Conservation (phyloP, 768 basidiomycete genomes). For the Lentinula detonsa region DNA sequence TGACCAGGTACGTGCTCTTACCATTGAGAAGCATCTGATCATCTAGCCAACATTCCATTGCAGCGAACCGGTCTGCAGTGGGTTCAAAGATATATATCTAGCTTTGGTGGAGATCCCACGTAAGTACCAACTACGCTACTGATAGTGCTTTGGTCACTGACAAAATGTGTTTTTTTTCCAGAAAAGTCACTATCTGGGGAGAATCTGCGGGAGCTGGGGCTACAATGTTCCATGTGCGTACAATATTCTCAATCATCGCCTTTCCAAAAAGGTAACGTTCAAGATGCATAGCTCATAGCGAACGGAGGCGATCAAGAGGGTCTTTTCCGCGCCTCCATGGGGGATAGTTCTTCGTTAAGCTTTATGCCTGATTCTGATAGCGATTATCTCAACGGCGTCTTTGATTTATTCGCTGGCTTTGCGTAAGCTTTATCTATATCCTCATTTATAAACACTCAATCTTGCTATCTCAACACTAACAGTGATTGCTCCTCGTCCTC, state of each 20-base stretch:
- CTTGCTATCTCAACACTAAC: conserved; percentile 14
- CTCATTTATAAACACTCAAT: not conserved
- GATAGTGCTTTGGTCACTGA: not conserved
- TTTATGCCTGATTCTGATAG: conserved; percentile 26
- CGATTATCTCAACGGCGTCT: conserved; percentile 28
- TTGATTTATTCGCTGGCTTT: conserved; percentile 25
- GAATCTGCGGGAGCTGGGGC: conserved; percentile 21
- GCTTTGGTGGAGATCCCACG: conserved; percentile 1
- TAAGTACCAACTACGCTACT: not conserved
- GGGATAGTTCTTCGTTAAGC: conserved; percentile 36
- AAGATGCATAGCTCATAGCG: conserved; percentile 24
- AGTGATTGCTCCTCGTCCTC: conserved; percentile 13
- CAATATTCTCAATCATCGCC: not conserved
- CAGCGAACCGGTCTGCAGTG: conserved; percentile 7
- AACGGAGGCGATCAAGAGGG: conserved; percentile 30
- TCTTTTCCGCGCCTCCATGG: conserved; percentile 36
- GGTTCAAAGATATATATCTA: conserved; percentile 1
- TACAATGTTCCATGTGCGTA: conserved; percentile 32
- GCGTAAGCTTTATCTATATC: conserved; percentile 21
- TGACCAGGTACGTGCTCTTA: conserved; percentile 25
- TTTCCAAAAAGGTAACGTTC: not conserved
- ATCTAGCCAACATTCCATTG: not conserved
- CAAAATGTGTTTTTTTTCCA: not conserved
- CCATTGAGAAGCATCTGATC: not conserved
- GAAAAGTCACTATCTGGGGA: conserved; percentile 9